phyloP scores from a whole-genome alignment of 192 early-diverging fungal genomes.

The Entrophospora sp. region DNA sequence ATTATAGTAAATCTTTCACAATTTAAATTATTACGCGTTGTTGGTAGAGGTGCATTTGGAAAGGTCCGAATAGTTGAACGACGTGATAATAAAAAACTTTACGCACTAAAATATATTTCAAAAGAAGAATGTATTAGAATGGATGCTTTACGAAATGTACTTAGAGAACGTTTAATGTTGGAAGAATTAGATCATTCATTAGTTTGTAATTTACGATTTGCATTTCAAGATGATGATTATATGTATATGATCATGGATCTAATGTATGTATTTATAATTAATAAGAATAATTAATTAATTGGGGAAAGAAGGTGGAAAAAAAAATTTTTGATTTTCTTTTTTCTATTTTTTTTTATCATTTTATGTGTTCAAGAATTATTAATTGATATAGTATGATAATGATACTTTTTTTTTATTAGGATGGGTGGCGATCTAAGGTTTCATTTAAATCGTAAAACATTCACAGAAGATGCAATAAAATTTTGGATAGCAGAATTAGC shows the following conservation, averaged over 20 bases:
- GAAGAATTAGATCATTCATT: slow-evolving; percentile 69
- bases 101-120: slow-evolving; percentile 83
- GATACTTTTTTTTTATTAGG: slow-evolving; percentile 26
- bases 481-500: slow-evolving; percentile 88
- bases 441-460: slow-evolving; percentile 61
- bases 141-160: slow-evolving; percentile 75
- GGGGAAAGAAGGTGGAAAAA: too few relatives aligned
- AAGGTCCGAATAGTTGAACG: slow-evolving; percentile 84
- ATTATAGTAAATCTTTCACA: slow-evolving; percentile 62
- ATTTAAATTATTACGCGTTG: slow-evolving; percentile 68
- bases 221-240: slow-evolving; percentile 83
- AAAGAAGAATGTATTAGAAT: slow-evolving; percentile 78
- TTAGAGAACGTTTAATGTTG: slow-evolving; percentile 67
- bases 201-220: slow-evolving; percentile 71
- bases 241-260: slow-evolving; percentile 86
- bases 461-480: slow-evolving; percentile 66
- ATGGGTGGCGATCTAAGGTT: slow-evolving; percentile 80
- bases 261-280: slow-evolving; percentile 59
- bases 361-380: too few relatives aligned
- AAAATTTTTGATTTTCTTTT: too few relatives aligned
- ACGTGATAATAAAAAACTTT: slow-evolving; percentile 55
- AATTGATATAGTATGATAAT: too few relatives aligned
- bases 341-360: too few relatives aligned
- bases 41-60: slow-evolving; percentile 83
- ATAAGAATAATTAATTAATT: too few relatives aligned